These are phyloP conservation scores for Heliamphora pulchella DNA, from an alignment of 179 eudicot genomes.

Conservation along the genomic window DNA sequence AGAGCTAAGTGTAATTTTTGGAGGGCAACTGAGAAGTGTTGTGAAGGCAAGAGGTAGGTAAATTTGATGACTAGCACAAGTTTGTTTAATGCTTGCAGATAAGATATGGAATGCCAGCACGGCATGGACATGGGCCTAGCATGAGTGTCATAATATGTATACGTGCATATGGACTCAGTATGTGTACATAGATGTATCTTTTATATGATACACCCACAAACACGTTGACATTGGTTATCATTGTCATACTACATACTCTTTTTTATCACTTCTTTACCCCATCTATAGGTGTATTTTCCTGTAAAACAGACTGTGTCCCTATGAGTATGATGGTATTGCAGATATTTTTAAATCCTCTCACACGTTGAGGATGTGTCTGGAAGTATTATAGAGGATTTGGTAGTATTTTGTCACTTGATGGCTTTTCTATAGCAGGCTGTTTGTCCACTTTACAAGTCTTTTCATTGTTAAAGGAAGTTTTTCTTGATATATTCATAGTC, in stretches of 20 bases:
- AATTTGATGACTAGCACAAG: background rate
- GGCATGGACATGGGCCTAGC: background rate
- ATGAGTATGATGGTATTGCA: background rate
- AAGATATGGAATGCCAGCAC: background rate
- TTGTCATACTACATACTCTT: too few relatives aligned
- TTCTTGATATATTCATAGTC: background rate
- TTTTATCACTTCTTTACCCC: too few relatives aligned
- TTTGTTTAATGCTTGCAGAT: background rate
- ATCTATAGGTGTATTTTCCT: background rate
- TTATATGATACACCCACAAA: background rate
- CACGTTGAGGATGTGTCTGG: background rate
- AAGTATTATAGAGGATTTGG: background rate
- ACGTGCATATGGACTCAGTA: too few relatives aligned
- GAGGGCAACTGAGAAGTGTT: constrained; percentile 72
- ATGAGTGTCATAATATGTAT: background rate
- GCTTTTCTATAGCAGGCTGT: background rate
- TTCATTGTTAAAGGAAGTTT: too few relatives aligned
- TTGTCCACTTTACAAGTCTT: background rate
- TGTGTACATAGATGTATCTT: too few relatives aligned
- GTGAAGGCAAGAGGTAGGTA: constrained; percentile 74
- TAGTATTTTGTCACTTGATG: background rate
- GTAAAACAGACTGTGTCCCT: background rate
- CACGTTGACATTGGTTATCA: too few relatives aligned
- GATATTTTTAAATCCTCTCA: background rate
- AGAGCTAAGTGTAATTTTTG: constrained; percentile 75